Evolutionary conservation across 2,329 filamentous ascomycete species (phyloP).

Genomic region (Colletotrichum theobromicola): DNA sequence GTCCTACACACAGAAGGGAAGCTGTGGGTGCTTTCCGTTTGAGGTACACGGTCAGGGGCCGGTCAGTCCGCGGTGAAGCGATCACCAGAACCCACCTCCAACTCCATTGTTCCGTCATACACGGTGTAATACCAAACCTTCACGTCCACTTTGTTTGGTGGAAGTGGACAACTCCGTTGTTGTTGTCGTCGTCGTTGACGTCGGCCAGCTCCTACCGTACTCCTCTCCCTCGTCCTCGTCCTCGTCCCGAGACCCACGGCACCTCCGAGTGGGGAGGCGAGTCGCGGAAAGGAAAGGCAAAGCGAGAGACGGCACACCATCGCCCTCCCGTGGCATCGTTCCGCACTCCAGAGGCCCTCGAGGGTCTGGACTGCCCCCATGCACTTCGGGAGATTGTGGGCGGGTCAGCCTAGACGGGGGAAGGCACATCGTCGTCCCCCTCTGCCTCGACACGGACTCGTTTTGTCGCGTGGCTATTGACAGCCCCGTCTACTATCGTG

Average conservation of each 20-base stretch:
- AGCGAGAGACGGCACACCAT: background rate
- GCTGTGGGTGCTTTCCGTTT: constrained; percentile 10
- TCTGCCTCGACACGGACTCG: background rate
- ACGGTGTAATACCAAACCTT: background rate
- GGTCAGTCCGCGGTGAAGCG: constrained; percentile 11
- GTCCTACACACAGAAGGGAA: background rate
- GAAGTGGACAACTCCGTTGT: background rate
- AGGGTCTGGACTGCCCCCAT: background rate
- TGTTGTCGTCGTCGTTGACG: background rate
- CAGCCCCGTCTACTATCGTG: background rate
- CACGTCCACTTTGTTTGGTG: background rate
- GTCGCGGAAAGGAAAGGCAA: constrained; percentile 4
- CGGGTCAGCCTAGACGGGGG: constrained; percentile 10
- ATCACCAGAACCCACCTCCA: background rate
- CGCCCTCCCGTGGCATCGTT: background rate
- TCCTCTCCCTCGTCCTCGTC: background rate
- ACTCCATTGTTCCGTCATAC: background rate
- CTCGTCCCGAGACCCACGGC: background rate
- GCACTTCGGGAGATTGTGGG: constrained; percentile 13
- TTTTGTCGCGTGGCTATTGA: background rate
- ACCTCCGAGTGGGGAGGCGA: background rate
- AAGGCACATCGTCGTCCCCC: background rate
- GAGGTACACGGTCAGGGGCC: constrained; percentile 18
- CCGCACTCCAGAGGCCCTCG: background rate
- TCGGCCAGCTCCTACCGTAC: background rate